Conservation (phyloP, 2,329 filamentous ascomycete species). For the Talaromyces sp. region DNA sequence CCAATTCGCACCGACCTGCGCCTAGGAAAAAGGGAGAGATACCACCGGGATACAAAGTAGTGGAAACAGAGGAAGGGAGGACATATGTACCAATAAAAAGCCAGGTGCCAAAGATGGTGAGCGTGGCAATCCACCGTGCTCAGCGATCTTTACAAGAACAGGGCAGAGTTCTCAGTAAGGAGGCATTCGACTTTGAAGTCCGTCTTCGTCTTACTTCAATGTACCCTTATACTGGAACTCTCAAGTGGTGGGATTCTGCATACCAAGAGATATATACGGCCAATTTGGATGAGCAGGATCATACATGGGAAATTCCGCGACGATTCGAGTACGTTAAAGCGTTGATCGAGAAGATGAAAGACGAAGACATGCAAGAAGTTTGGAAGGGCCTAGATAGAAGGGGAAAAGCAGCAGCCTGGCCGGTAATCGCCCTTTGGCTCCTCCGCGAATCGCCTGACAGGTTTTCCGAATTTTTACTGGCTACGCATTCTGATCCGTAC, state of each 20-base stretch:
- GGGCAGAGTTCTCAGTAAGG: conserved; percentile 17
- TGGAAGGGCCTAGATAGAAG: conserved; percentile 22
- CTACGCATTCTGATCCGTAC: conserved; percentile 30
- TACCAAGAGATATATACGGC: conserved; percentile 21
- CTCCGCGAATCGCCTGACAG: conserved; percentile 36
- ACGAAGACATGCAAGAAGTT: conserved; percentile 17
- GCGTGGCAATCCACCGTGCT: conserved; percentile 14
- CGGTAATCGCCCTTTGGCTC: conserved; percentile 42
- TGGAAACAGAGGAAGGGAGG: not conserved
- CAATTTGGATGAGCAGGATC: conserved; percentile 15
- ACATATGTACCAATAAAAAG: not conserved
- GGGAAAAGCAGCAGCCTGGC: conserved; percentile 33
- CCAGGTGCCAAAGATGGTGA: conserved; percentile 11
- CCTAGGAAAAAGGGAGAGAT: not conserved
- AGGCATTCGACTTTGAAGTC: conserved; percentile 18
- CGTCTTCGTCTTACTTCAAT: conserved; percentile 20
- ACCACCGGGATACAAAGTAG: not conserved
- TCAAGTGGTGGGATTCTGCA: conserved; percentile 21
- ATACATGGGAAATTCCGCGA: conserved; percentile 8
- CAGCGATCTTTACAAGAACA: conserved; percentile 16
- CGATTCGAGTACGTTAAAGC: conserved; percentile 8
- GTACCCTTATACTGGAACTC: conserved; percentile 16
- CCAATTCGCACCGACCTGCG: not conserved
- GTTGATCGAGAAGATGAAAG: conserved; percentile 20
- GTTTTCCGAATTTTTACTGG: conserved; percentile 39